Evolutionary conservation across 768 basidiomycete genomes (phyloP), one percentile per base, ranked within the genome.

Genomic region (Galerina sulciceps): DNA sequence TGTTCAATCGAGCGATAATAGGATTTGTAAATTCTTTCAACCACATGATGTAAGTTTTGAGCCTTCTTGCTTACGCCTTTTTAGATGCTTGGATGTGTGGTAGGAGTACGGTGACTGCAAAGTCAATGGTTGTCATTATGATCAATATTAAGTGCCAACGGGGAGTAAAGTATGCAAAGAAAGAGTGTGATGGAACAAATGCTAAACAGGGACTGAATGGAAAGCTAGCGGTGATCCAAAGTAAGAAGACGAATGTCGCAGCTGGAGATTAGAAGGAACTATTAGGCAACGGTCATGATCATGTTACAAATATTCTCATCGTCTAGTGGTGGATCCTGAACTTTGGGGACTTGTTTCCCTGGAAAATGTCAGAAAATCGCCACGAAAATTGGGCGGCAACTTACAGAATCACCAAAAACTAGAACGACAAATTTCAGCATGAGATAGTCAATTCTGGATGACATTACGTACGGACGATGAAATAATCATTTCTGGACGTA

Each of bases 331-430:
- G 61, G 54, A 74, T 71, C 62, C 59, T 69, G 66, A 74, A 74
- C 11, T 58, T 65, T 15, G 66, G 70, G 2, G 71, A 74, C 17
- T 63, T 69, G 60, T 74, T 74, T 22, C 71, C 73, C 72, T 68
- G n/a, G 46, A 47, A 59, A 42, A 23, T 11, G 6, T 56, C 10
- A 45, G 15, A 45, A 34, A 45, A 26, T 15, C 4, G 18, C 23
- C 13, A 26, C 6, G 10, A 18, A 36, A 35, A 6, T 2, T 9
- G 62, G 17, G 59, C 58, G 5, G 67, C 71, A 14, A 50, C 61
- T 69, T 80, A 74, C 81, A 5, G 81, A 82, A 65, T 82, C 79
- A 41, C 81, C 81, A 43, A 83, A 69, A 31, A 83, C 81, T 82
- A 55, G 1, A 10, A 37, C n/a, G 13, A 3, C 42, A 20, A 11